phyloP scores from a whole-genome alignment of 2,329 filamentous ascomycete species.

The Rhynchosporium agropyri region DNA sequence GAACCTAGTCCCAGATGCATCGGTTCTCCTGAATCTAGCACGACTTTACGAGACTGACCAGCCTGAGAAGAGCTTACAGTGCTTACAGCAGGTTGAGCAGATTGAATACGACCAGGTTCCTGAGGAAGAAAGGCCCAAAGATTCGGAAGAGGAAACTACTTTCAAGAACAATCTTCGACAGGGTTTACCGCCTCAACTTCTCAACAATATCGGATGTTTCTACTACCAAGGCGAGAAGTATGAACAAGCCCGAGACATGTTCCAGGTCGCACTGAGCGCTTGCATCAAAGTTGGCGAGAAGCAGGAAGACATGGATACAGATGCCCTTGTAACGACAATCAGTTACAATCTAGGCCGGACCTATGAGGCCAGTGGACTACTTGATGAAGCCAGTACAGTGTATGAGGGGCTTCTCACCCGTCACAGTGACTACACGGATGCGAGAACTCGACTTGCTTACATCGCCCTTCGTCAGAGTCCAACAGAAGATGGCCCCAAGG shows the following conservation, averaged over 20 bases:
- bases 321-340: slow-evolving; percentile 91
- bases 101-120: slow-evolving; percentile 81
- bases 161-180: slow-evolving; percentile 68
- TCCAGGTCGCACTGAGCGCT: slow-evolving; percentile 87
- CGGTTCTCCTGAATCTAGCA: slow-evolving; percentile 88
- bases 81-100: slow-evolving; percentile 88
- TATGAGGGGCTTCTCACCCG: slow-evolving; percentile 85
- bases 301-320: slow-evolving; percentile 77
- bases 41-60: slow-evolving; percentile 84
- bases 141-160: slow-evolving; percentile 61
- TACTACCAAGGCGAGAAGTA: slow-evolving; percentile 86
- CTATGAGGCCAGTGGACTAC: slow-evolving; percentile 82
- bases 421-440: slow-evolving; percentile 91
- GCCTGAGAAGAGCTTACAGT: slow-evolving; percentile 90
- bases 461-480: slow-evolving; percentile 82
- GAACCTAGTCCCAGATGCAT: slow-evolving; percentile 76
- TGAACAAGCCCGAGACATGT: slow-evolving; percentile 78
- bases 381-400: slow-evolving; percentile 81
- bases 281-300: slow-evolving; percentile 80
- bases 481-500: slow-evolving; percentile 82
- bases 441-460: slow-evolving; percentile 84
- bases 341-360: slow-evolving; percentile 95
- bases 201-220: slow-evolving; percentile 98
- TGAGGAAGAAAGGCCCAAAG: slow-evolving; percentile 66
- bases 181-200: slow-evolving; percentile 80